These are phyloP conservation scores for Sphaerulina vaccinii DNA, from an alignment of 2,329 filamentous ascomycete species.

Conservation along the genomic window DNA sequence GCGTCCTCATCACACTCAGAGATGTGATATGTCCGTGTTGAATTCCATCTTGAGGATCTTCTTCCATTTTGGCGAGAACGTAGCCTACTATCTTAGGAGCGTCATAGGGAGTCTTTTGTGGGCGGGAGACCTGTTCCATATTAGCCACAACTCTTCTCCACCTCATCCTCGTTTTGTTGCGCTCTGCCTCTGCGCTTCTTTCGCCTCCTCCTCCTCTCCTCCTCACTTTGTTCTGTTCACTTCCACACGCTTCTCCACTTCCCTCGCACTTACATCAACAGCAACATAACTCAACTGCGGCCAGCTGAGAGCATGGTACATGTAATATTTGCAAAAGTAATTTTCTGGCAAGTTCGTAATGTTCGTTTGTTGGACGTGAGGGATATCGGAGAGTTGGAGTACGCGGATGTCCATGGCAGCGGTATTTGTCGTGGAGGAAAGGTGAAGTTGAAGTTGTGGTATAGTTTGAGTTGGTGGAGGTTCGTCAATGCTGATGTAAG, in stretches of 20 bases:
- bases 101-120: constrained; percentile 74
- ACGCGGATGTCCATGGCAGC: constrained; percentile 83
- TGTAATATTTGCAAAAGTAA: constrained; percentile 99
- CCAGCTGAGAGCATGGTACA: constrained; percentile 98
- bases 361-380: constrained; percentile 95
- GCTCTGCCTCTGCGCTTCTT: no score
- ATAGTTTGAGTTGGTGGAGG: no score
- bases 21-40: constrained; percentile 96
- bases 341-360: constrained; percentile 99
- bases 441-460: not conserved
- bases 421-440: not conserved
- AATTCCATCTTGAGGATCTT: constrained; percentile 87
- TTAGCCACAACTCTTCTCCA: not conserved
- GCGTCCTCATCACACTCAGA: constrained; percentile 93
- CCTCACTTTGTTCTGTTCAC: not conserved
- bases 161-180: no score
- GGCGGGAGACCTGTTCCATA: constrained; percentile 62
- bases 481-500: not conserved
- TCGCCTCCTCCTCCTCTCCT: not conserved
- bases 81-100: constrained; percentile 98
- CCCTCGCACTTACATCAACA: constrained; percentile 65
- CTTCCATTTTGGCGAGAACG: constrained; percentile 99
- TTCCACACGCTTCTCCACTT: no score
- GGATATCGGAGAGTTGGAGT: constrained; percentile 78
- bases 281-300: constrained; percentile 96